Evolutionary conservation across 805 yeast genomes (phyloP), one percentile per base, ranked within the genome.

Genomic region (Saturnispora halmiae): DNA sequence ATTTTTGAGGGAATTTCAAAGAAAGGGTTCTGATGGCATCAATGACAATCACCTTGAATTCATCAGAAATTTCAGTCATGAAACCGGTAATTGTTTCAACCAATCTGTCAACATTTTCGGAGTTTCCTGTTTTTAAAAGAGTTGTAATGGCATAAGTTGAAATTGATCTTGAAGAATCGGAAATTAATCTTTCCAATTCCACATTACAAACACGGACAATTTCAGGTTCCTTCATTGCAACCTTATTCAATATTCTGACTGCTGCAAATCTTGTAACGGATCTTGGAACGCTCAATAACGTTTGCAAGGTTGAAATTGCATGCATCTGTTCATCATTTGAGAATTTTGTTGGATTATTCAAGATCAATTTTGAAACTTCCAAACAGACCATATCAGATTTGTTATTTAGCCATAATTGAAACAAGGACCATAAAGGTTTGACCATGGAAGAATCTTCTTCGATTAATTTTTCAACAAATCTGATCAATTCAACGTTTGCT

Each of bases 121-220:
- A 81, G 49, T 88, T 87, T 58, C 96, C 95, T 2, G 97, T 90
- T 66, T 90, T 92, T 61, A 92, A 75, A 56, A 92, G 70, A 2
- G 97, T 90, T 26, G 97, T 92, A 59, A 92, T 92, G 21, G 98
- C 96, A 63, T 86, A 90, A 13, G 98, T 92, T 11, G 97, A 90
- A 49, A 92, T 78, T 26, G 95, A 80, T 64, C 95, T 78, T 65
- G 85, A 87, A 20, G 88, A 60, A 61, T 90, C 97, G 57, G 81
- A 80, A 54, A 92, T 84, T 59, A 92, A 72, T 25, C 77, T 66
- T 64, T 92, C 97, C 55, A 92, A 73, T 60, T 88, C 96, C 38
- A 72, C 66, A 57, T 86, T 92, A 60, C 94, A 86, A 34, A 75
- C 73, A 48, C 82, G 77, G 38, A 82, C 73, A 53, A 77, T 80